A percentile compares a stretch with the other conserved stretches of the same genome.
Evolutionary conservation across 495 filamentous ascomycete genomes (phyloP).

Genomic region (Aspergillus coremiiformis): DNA sequence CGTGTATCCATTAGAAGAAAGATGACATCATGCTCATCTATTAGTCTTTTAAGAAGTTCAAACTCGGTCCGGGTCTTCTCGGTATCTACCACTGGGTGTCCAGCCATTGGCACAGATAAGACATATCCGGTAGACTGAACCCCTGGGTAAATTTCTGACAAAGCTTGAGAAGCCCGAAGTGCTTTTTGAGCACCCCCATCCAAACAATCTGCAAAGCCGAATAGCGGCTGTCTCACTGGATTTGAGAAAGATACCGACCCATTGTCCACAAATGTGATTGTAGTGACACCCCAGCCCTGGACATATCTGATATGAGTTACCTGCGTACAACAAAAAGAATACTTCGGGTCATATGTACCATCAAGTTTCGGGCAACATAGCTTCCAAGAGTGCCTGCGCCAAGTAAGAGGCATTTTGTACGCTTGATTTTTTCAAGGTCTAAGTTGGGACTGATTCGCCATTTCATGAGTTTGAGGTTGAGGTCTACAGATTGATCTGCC

Average conservation of each 20-base stretch:
- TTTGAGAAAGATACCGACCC: conserved; percentile 96
- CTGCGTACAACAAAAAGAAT: not conserved
- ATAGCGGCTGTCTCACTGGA: conserved; percentile 89
- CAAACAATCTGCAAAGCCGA: conserved; percentile 81
- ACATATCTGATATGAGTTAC: not conserved
- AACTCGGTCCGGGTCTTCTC: conserved; percentile 62
- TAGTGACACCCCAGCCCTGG: conserved; percentile 88
- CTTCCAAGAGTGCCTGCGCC: conserved; percentile 91
- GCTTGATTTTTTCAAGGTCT: conserved; percentile 81
- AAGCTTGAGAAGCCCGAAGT: conserved; percentile 65
- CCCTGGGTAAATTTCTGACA: conserved; percentile 85
- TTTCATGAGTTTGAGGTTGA: conserved; percentile 97
- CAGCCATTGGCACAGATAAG: conserved; percentile 88
- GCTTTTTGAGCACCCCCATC: conserved; percentile 83
- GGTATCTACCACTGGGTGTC: conserved; percentile 74
- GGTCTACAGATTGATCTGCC: conserved; percentile 92
- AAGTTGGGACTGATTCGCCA: conserved; percentile 89
- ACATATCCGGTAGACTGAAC: conserved; percentile 71
- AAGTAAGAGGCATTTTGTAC: conserved; percentile 86
- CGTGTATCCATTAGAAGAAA: conserved; percentile 96
- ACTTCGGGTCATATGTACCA: conserved; percentile 38
- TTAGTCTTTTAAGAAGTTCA: conserved; percentile 60
- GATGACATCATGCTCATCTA: conserved; percentile 84
- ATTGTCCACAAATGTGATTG: conserved; percentile 94
- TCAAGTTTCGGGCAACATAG: conserved; percentile 81